Evolutionary conservation across 371 early-diverging fungal species (phyloP), one percentile per base, ranked within the genome.

Genomic region (Mycotypha africana): DNA sequence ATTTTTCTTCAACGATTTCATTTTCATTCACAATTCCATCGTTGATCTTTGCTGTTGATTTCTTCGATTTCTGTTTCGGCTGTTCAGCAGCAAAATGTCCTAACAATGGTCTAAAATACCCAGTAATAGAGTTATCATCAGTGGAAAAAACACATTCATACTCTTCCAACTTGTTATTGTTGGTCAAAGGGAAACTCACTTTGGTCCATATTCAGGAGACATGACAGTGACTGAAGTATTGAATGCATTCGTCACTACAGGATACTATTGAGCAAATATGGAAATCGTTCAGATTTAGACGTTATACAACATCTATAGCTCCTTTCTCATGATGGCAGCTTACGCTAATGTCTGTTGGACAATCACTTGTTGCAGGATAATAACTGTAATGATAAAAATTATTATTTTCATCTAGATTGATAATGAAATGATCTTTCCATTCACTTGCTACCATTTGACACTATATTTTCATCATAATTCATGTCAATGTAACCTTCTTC

Each of bases 381-480:
- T 63, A 63, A 17, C 51, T 51, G 7, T 56, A 24, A 37, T 63
- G 47, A 28, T 55, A 55, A 26, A 59, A 58, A 12, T 51, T 30
- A 10, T 51, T 54, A 6, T 48, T 30, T 25, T 58, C 55, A 26
- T 59, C 52, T 23, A 63, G 49, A 38, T 63, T 51, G 34, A 63
- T 48, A 23, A 32, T 55, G 28, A 63, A 58, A 8, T 58, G 46
- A 30, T 63, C 63, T 8, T 41, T 45, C 56, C 59, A 63, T 12
- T 52, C 50, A 19, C 55, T 55, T 14, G 52, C 56, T 8, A 56
- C 52, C 52, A 63, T 41, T 43, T 63, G 63, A 35, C 63, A 59
- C 63, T 63, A 23, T 11, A n/a, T n/a, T n/a, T n/a, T n/a, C n/a
- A n/a, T n/a, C n/a, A n/a, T n/a, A n/a, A n/a, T n/a, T n/a, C n/a